Evolutionary conservation across 2,329 filamentous ascomycete genomes (phyloP).

Genomic region (Exophiala lecanii-corni): DNA sequence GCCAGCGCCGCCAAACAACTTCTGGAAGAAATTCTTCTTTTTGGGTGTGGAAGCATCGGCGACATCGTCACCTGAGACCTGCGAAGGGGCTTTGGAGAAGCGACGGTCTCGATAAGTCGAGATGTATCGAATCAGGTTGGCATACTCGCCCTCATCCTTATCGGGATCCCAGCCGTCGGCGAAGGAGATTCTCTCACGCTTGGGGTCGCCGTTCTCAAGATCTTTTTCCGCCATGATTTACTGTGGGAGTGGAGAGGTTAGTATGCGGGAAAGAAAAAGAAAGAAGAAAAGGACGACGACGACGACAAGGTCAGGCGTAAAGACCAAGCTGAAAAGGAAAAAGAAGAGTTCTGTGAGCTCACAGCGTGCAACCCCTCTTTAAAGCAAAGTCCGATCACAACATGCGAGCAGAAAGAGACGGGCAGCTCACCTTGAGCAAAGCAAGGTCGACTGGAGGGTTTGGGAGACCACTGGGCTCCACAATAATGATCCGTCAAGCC

Average conservation of each 20-base stretch:
- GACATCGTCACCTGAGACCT: slow-evolving; percentile 36
- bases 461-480: slow-evolving; percentile 24
- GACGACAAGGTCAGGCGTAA: slow-evolving; percentile 26
- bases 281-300: slow-evolving; percentile 22
- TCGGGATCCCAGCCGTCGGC: slow-evolving; percentile 30
- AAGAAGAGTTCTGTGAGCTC: slow-evolving; percentile 20
- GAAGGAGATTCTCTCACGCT: slow-evolving; percentile 29
- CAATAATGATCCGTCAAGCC: slow-evolving; percentile 27
- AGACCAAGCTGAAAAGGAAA: slow-evolving; percentile 28
- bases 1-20: slow-evolving; percentile 40
- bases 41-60: slow-evolving; percentile 38
- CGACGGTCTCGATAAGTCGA: slow-evolving; percentile 59
- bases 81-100: slow-evolving; percentile 44
- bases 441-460: slow-evolving; percentile 22
- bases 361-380: slow-evolving; percentile 27
- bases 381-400: slow-evolving; percentile 26
- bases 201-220: slow-evolving; percentile 29
- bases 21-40: slow-evolving; percentile 57
- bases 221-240: slow-evolving; percentile 29
- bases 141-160: slow-evolving; percentile 54
- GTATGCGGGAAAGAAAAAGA: slow-evolving; percentile 24
- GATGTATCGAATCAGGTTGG: slow-evolving; percentile 63
- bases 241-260: slow-evolving; percentile 27
- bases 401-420: slow-evolving; percentile 23
- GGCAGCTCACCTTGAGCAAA: slow-evolving; percentile 23